phyloP scores from a whole-genome alignment of 225 moss, liverwort and hornwort species.

The Rhytidiadelphus loreus region DNA sequence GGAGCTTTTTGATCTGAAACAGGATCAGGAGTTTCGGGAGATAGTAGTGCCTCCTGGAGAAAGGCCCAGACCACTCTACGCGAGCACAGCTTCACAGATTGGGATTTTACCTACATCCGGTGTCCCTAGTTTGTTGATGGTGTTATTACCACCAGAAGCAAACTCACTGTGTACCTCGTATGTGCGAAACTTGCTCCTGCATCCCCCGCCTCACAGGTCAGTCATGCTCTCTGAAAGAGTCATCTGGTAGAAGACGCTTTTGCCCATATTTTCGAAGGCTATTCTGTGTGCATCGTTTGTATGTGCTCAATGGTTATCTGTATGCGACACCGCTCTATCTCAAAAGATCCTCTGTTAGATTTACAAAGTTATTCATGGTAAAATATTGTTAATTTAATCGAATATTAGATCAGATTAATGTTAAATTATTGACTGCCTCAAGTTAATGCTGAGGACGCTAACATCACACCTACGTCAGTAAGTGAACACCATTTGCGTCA shows the following conservation, averaged over 20 bases:
- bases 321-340: not conserved
- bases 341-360: not conserved
- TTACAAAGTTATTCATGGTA: not conserved
- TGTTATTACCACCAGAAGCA: conserved; percentile 60
- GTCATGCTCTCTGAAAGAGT: not conserved
- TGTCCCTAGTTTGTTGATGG: conserved; percentile 81
- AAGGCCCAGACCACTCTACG: conserved; percentile 75
- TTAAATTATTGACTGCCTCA: not conserved
- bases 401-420: not conserved
- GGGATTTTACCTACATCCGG: conserved; percentile 88
- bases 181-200: conserved; percentile 83
- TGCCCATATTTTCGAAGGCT: not conserved
- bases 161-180: conserved; percentile 68
- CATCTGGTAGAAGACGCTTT: not conserved
- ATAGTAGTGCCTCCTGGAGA: conserved; percentile 75
- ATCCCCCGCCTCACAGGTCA: conserved; percentile 69
- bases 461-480: not conserved
- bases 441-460: not conserved
- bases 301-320: not conserved
- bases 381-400: not conserved
- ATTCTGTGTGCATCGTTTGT: not conserved
- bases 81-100: conserved; percentile 91
- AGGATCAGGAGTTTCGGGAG: conserved; percentile 58
- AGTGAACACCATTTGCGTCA: not conserved
- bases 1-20: conserved; percentile 72